Conservation (phyloP, 768 basidiomycete species). For the Cystofilobasidium macerans region DNA sequence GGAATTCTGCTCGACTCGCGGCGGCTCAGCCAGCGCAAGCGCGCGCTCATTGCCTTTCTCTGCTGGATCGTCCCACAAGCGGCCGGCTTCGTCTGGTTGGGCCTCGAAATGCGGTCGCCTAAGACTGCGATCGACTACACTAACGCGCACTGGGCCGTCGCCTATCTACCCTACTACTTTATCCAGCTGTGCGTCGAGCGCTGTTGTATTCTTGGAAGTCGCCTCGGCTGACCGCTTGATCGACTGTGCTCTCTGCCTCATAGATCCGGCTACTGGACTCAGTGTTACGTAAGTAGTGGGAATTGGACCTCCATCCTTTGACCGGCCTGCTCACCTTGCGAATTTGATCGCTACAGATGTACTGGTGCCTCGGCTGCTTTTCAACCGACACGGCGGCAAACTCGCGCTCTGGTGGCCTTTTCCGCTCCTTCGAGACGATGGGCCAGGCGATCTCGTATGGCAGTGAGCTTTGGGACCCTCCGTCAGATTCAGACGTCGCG, state of each 20-base stretch:
- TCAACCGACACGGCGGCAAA: not conserved
- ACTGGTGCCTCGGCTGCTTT: not conserved
- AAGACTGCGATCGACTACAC: not conserved
- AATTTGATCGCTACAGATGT: not conserved
- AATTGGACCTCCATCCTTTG: not conserved
- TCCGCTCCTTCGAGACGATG: constrained; percentile 8
- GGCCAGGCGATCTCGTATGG: constrained; percentile 7
- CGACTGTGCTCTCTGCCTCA: no score
- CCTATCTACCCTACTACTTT: not conserved
- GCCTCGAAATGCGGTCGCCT: not conserved
- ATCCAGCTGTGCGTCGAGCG: not conserved
- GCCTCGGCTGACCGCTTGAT: no score
- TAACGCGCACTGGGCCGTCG: not conserved
- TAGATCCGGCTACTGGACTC: no score
- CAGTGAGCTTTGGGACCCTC: no score
- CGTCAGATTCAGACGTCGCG: no score
- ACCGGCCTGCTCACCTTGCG: not conserved
- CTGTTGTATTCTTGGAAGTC: no score
- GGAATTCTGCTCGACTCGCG: not conserved
- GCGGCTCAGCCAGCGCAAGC: not conserved
- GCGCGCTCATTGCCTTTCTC: not conserved
- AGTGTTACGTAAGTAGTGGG: no score
- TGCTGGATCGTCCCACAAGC: not conserved
- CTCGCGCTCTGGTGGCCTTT: constrained; percentile 6
- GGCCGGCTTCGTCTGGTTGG: not conserved